These are phyloP conservation scores for Colletotrichum sansevieriae DNA, from an alignment of 2,329 filamentous ascomycete genomes.

Conservation along the genomic window DNA sequence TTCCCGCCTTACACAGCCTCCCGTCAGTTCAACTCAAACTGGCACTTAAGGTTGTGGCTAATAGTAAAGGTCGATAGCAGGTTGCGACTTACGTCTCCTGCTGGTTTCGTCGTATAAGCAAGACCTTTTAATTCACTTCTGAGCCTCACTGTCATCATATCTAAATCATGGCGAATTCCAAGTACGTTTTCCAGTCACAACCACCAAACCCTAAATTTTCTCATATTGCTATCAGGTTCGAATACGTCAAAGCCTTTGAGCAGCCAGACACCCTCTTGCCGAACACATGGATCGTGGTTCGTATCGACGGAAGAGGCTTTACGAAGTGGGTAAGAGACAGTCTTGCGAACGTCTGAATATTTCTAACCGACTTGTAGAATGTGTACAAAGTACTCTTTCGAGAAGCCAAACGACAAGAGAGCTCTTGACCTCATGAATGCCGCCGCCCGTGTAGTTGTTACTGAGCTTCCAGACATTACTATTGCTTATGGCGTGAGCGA, in stretches of 20 bases:
- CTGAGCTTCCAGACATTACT: slow-evolving; percentile 85
- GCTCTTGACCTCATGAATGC: slow-evolving; percentile 95
- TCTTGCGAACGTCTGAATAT: background rate
- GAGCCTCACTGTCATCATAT: too few species aligned
- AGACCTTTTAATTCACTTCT: too few species aligned
- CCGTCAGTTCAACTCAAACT: slow-evolving; percentile 1
- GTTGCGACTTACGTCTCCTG: too few species aligned
- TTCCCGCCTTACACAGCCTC: slow-evolving; percentile 20
- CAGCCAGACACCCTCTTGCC: slow-evolving; percentile 82
- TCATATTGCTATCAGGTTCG: slow-evolving; percentile 72
- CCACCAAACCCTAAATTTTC: background rate
- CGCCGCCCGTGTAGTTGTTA: slow-evolving; percentile 86
- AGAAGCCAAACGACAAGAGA: slow-evolving; percentile 91
- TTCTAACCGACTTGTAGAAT: slow-evolving; percentile 66
- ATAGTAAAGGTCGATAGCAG: background rate
- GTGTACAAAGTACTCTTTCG: slow-evolving; percentile 84
- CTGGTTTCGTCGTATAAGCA: too few species aligned
- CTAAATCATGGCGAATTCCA: slow-evolving; percentile 66
- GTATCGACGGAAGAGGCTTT: slow-evolving; percentile 94
- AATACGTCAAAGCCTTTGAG: slow-evolving; percentile 94
- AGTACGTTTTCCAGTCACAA: slow-evolving; percentile 52
- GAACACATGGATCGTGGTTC: slow-evolving; percentile 95
- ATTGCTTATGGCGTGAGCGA: slow-evolving; percentile 95
- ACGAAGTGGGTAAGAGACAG: slow-evolving; percentile 76
- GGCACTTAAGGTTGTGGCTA: background rate